A percentile compares a stretch with the other conserved stretches of the same genome.
Conservation (phyloP, 306 rosid species). For the Ormosia emarginata region DNA sequence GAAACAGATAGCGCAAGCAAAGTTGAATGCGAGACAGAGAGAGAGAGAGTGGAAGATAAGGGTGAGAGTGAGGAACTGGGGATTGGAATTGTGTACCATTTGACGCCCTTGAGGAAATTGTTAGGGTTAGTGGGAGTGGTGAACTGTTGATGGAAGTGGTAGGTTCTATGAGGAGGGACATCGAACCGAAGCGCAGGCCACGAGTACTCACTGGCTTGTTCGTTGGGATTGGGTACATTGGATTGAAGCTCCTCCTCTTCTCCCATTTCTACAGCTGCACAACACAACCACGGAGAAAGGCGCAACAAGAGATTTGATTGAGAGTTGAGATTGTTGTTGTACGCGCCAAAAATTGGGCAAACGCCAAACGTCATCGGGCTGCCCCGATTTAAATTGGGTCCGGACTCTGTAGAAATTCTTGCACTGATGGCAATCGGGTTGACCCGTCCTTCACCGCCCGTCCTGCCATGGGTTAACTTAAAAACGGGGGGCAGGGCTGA, state of each 20-base stretch:
- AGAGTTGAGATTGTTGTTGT: no score
- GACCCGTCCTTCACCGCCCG: no score
- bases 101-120: constrained; percentile 80
- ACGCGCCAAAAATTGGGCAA: not conserved
- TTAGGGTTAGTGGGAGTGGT: constrained; percentile 62
- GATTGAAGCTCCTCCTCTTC: constrained; percentile 35
- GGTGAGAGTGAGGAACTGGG: not conserved
- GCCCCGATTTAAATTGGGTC: no score
- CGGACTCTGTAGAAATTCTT: no score
- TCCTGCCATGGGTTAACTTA: no score
- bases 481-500: no score
- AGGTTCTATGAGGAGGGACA: constrained; percentile 57
- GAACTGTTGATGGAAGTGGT: constrained; percentile 81
- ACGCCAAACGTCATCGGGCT: no score
- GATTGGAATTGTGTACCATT: constrained; percentile 46
- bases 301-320: no score
- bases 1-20: not conserved
- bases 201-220: constrained; percentile 26
- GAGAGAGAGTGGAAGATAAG: not conserved
- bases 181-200: constrained; percentile 63
- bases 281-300: not conserved
- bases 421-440: no score
- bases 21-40: not conserved
- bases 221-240: constrained; percentile 4
- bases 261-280: constrained; percentile 29